Conservation (phyloP, 768 basidiomycete species). For the Panellus pusillus region DNA sequence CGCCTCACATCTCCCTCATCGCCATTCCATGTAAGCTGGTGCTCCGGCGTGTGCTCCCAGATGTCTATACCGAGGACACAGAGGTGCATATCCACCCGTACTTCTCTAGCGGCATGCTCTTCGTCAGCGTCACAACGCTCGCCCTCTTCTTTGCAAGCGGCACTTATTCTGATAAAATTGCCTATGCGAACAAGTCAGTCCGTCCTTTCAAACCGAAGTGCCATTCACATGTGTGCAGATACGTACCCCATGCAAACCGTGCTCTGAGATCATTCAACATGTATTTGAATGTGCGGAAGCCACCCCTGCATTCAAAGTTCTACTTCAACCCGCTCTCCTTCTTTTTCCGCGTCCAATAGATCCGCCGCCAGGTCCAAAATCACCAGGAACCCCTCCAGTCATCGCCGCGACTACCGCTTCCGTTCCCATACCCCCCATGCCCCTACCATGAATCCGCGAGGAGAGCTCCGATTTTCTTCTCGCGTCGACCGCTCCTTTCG, state of each 20-base stretch:
- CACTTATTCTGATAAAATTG: constrained; percentile 95
- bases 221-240: constrained; percentile 49
- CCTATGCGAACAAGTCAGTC: constrained; percentile 90
- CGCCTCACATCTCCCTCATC: constrained; percentile 61
- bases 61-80: constrained; percentile 41
- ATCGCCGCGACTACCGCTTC: constrained; percentile 21
- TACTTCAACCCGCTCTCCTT: constrained; percentile 55
- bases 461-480: constrained; percentile 94
- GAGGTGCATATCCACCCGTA: constrained; percentile 66
- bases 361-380: constrained; percentile 26
- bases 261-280: constrained; percentile 93
- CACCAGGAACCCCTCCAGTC: constrained; percentile 33
- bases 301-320: constrained; percentile 64
- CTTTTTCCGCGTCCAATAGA: constrained; percentile 51
- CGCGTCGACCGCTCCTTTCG: constrained; percentile 80
- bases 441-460: constrained; percentile 89
- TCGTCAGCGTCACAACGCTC: constrained; percentile 88
- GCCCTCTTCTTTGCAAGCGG: constrained; percentile 95
- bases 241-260: constrained; percentile 93
- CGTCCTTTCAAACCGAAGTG: constrained; percentile 11
- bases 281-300: constrained; percentile 91
- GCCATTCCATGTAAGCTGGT: constrained; percentile 57
- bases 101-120: constrained; percentile 74
- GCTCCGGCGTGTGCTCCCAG: constrained; percentile 53
- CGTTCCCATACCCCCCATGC: constrained; percentile 75